Percentiles rank a stretch among this genome's conserved stretches.
Evolutionary conservation across 768 basidiomycete species (phyloP).

Genomic region (Rubroboletus satanas): DNA sequence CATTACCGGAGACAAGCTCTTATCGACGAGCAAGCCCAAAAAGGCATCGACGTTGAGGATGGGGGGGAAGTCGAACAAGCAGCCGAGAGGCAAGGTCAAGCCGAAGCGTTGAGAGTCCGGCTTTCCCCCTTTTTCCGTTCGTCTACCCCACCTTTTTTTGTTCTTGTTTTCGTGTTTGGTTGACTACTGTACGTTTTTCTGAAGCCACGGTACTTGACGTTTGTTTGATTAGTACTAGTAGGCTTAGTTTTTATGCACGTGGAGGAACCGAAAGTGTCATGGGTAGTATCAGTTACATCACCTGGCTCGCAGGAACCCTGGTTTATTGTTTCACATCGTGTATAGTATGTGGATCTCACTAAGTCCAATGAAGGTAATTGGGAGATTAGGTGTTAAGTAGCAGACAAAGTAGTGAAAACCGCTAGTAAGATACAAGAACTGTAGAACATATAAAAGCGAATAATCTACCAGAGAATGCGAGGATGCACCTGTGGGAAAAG

Average conservation of each 20-base stretch:
- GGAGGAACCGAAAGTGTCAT: too few relatives aligned
- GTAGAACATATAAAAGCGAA: conserved; percentile 16
- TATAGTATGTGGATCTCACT: too few relatives aligned
- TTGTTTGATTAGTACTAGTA: too few relatives aligned
- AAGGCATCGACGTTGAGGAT: not conserved
- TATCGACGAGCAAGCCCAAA: conserved; percentile 50
- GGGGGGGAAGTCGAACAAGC: conserved; percentile 12
- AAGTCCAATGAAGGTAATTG: not conserved
- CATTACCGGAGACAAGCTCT: conserved; percentile 53
- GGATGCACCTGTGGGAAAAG: too few relatives aligned
- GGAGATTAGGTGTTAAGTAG: not conserved
- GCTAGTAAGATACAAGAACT: conserved; percentile 22
- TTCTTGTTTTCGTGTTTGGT: not conserved
- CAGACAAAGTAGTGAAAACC: not conserved
- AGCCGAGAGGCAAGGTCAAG: conserved; percentile 17
- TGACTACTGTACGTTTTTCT: not conserved
- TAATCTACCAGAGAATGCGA: conserved; percentile 18
- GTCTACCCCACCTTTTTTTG: not conserved
- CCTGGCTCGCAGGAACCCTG: too few relatives aligned
- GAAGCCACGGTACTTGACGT: too few relatives aligned
- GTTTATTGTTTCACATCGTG: too few relatives aligned
- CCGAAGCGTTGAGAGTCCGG: conserved; percentile 10
- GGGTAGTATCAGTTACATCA: too few relatives aligned
- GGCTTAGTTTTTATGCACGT: too few relatives aligned
- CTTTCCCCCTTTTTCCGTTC: not conserved